A percentile compares a stretch with the other conserved stretches of the same genome.
Conservation (phyloP, 352 stramenopile genomes). For the Phytopythium litorale region DNA sequence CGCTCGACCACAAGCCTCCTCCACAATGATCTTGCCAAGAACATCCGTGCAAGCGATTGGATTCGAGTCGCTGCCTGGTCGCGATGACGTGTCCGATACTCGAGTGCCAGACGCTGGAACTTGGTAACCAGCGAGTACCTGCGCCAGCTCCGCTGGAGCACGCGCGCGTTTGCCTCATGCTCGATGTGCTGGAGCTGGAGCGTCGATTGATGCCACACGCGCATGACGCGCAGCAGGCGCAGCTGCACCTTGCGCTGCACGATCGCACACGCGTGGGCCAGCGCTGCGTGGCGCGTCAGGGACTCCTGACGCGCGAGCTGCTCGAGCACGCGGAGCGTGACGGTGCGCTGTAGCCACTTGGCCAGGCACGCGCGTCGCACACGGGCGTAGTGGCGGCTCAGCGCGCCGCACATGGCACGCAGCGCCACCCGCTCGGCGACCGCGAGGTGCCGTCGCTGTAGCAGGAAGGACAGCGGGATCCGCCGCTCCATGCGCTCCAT, state of each 20-base stretch:
- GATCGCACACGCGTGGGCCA: constrained; percentile 35
- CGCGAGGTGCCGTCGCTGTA: constrained; percentile 12
- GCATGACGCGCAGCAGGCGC: constrained; percentile 4
- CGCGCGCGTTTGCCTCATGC: constrained; percentile 10
- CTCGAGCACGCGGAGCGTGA: constrained; percentile 18
- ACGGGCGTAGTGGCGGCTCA: constrained; percentile 16
- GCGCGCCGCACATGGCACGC: constrained; percentile 9
- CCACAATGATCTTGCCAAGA: constrained; percentile 14
- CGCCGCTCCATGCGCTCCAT: constrained; percentile 8
- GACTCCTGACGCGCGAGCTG: constrained; percentile 17
- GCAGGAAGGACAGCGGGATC: constrained; percentile 25
- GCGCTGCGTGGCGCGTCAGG: constrained; percentile 17
- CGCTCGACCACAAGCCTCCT: constrained; percentile 13
- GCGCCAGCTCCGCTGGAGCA: constrained; percentile 28
- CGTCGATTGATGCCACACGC: constrained; percentile 12
- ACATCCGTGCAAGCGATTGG: constrained; percentile 16
- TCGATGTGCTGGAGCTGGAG: constrained; percentile 13
- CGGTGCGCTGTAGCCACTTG: constrained; percentile 19
- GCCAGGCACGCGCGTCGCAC: constrained; percentile 7
- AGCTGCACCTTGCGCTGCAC: constrained; percentile 25
- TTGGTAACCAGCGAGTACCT: constrained; percentile 14
- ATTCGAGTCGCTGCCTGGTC: constrained; percentile 19
- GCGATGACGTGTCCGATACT: constrained; percentile 18
- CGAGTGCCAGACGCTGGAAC: constrained; percentile 15
- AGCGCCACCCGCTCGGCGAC: constrained; percentile 21